Evolutionary conservation across 139 green algal genomes (phyloP).

Genomic region (Raphidocelis subcapitata): DNA sequence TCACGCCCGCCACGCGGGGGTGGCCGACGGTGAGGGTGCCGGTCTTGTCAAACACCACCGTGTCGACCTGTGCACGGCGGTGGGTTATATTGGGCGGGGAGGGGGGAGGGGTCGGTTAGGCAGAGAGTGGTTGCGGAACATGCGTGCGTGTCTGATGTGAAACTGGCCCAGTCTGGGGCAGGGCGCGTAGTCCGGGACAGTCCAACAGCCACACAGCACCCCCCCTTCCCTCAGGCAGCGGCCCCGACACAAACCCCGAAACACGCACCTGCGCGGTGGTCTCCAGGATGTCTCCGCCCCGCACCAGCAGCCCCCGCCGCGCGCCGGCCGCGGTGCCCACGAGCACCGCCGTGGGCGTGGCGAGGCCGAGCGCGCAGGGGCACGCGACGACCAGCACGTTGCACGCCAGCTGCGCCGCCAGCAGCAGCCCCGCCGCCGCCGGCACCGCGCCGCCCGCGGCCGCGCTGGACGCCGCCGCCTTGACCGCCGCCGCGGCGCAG

Average conservation of each 20-base stretch:
- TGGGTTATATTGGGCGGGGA: neutral
- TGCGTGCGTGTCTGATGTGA: neutral
- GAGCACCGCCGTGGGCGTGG: slow-evolving; percentile 90
- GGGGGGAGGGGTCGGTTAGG: neutral
- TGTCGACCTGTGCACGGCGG: slow-evolving; percentile 59
- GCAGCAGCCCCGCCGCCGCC: slow-evolving; percentile 48
- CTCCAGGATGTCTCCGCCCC: slow-evolving; percentile 83
- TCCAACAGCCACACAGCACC: too few relatives aligned
- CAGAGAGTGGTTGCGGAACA: neutral
- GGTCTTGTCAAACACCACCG: slow-evolving; percentile 95
- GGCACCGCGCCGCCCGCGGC: slow-evolving; percentile 8
- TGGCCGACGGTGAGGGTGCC: slow-evolving; percentile 87
- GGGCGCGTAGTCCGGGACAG: neutral
- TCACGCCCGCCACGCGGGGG: slow-evolving; percentile 57
- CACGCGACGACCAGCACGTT: slow-evolving; percentile 95
- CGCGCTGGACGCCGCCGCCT: neutral
- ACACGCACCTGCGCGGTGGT: slow-evolving; percentile 40
- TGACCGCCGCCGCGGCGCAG: slow-evolving; percentile 14
- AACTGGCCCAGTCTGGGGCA: neutral
- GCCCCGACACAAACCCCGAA: neutral
- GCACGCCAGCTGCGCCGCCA: slow-evolving; percentile 81
- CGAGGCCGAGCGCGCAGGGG: slow-evolving; percentile 91
- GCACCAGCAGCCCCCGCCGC: slow-evolving; percentile 78
- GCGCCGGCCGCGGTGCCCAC: slow-evolving; percentile 83
- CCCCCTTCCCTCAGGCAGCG: neutral